These are phyloP conservation scores for sorghum (Sorghum bicolor) DNA, from an alignment of 176 grass and related monocot genomes.

Conservation along the genomic window DNA sequence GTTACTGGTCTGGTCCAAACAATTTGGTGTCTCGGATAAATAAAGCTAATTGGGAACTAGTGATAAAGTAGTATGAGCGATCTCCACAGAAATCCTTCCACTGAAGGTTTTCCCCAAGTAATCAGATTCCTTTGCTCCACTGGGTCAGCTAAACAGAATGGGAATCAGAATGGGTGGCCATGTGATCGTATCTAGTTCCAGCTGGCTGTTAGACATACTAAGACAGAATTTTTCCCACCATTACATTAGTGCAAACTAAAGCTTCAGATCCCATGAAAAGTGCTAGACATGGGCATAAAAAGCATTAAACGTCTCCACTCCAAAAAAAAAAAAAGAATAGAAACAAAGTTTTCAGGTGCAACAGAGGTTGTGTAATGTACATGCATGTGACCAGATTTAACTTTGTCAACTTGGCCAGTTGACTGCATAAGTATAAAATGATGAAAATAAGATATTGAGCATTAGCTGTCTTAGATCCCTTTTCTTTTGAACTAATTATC, in stretches of 20 bases:
- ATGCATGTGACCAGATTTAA: slow-evolving; percentile 6
- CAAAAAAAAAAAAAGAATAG: neutral
- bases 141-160: neutral
- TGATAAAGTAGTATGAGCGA: neutral
- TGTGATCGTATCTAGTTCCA: slow-evolving; percentile 22
- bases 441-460: neutral
- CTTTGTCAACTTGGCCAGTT: neutral
- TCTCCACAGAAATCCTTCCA: neutral
- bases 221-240: neutral
- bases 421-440: slow-evolving; percentile 6
- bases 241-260: slow-evolving; percentile 8
- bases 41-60: neutral
- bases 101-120: neutral
- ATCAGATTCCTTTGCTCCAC: neutral
- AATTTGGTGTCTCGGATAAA: neutral
- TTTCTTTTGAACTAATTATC: neutral
- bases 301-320: neutral
- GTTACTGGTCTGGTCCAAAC: neutral
- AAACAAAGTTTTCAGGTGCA: neutral
- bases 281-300: neutral
- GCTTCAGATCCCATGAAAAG: neutral
- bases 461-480: neutral
- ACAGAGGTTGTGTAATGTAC: neutral
- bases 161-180: slow-evolving; percentile 9
- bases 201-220: neutral